phyloP scores from a whole-genome alignment of 768 basidiomycete genomes.

The Xerocomus spinulosus region DNA sequence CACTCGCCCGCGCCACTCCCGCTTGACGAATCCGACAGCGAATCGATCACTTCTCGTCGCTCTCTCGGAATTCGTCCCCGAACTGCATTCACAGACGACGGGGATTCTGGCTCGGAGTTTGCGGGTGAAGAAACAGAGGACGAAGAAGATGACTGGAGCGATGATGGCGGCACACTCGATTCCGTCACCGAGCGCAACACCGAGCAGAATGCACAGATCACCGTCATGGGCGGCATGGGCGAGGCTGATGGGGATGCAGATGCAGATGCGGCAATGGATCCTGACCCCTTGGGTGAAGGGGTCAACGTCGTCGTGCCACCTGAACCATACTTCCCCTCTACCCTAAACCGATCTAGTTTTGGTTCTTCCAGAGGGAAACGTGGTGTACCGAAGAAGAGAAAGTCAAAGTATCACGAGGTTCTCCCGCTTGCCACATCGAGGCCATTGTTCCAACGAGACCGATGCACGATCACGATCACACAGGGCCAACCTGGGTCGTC shows the following conservation, averaged over 20 bases:
- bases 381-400: slow-evolving; percentile 50
- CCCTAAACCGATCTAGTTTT: slow-evolving; percentile 54
- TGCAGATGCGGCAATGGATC: slow-evolving; percentile 50
- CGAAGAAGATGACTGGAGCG: slow-evolving; percentile 58
- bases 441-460: slow-evolving; percentile 83
- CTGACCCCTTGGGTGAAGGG: slow-evolving; percentile 88
- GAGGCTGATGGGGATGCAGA: slow-evolving; percentile 44
- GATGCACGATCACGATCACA: slow-evolving; percentile 84
- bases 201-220: slow-evolving; percentile 66
- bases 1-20: slow-evolving; percentile 53
- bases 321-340: slow-evolving; percentile 77
- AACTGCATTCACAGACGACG: slow-evolving; percentile 56
- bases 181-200: slow-evolving; percentile 85
- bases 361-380: slow-evolving; percentile 30
- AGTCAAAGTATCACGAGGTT: slow-evolving; percentile 57
- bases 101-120: slow-evolving; percentile 63
- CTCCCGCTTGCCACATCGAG: slow-evolving; percentile 65
- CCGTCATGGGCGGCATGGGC: slow-evolving; percentile 23
- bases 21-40: slow-evolving; percentile 53
- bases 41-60: slow-evolving; percentile 30
- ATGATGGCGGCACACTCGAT: slow-evolving; percentile 59
- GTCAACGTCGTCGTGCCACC: slow-evolving; percentile 84
- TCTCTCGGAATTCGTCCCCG: slow-evolving; percentile 49
- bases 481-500: slow-evolving; percentile 76
- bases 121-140: slow-evolving; percentile 46